phyloP scores from a whole-genome alignment of 306 rosid genomes.

The Cucurbita moschata region DNA sequence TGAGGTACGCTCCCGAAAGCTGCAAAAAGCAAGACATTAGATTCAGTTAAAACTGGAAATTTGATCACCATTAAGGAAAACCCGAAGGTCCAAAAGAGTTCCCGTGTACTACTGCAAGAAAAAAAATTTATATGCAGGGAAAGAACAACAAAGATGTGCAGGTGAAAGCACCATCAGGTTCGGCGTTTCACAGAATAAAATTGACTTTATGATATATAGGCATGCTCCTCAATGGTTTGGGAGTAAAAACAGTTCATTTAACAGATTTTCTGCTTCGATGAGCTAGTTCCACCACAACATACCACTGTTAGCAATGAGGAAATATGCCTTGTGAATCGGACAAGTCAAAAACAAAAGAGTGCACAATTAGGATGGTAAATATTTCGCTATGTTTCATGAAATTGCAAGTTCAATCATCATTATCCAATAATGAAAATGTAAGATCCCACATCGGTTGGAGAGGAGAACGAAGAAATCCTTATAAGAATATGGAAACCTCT shows the following conservation, averaged over 20 bases:
- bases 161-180: neutral
- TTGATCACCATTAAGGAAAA: neutral
- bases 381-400: neutral
- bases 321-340: neutral
- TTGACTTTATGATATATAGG: neutral
- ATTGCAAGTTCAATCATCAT: neutral
- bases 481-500: too few species aligned
- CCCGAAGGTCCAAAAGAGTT: neutral
- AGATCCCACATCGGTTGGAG: too few species aligned
- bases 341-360: neutral
- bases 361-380: neutral
- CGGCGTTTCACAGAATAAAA: neutral
- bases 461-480: too few species aligned
- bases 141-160: neutral
- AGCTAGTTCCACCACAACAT: neutral
- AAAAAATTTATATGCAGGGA: neutral
- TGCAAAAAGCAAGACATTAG: conserved; percentile 20
- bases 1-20: conserved; percentile 42
- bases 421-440: neutral
- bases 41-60: neutral
- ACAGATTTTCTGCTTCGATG: neutral
- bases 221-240: neutral
- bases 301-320: neutral
- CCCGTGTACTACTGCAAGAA: neutral
- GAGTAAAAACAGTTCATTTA: neutral